Evolutionary conservation across 768 basidiomycete species (phyloP).

Genomic region (Boletus subparvulus): DNA sequence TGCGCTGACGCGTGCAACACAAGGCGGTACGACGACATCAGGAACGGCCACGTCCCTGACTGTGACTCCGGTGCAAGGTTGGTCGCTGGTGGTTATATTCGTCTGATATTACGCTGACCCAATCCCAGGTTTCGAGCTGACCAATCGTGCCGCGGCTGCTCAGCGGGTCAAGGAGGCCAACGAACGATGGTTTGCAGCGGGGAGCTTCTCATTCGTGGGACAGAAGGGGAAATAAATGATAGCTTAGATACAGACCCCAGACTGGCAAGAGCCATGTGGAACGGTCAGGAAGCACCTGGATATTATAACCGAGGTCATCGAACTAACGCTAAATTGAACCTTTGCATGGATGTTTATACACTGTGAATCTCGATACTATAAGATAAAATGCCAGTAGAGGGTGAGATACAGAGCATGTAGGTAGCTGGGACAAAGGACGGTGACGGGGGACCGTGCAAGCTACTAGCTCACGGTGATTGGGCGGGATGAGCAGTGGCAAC

Average conservation of each 20-base stretch:
- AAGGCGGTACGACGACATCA: slow-evolving; percentile 51
- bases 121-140: slow-evolving; percentile 77
- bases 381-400: slow-evolving; percentile 19
- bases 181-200: slow-evolving; percentile 92
- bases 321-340: slow-evolving; percentile 3
- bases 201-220: slow-evolving; percentile 78
- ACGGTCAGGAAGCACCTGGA: background rate
- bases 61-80: slow-evolving; percentile 95
- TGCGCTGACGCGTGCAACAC: slow-evolving; percentile 74
- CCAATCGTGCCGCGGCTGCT: slow-evolving; percentile 85
- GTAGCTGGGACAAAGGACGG: background rate
- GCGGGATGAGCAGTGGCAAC: slow-evolving; percentile 51
- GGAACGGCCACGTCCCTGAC: slow-evolving; percentile 91
- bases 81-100: slow-evolving; percentile 14
- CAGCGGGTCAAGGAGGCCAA: slow-evolving; percentile 93
- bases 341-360: slow-evolving; percentile 17
- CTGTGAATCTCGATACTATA: slow-evolving; percentile 9
- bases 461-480: slow-evolving; percentile 22
- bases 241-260: slow-evolving; percentile 5
- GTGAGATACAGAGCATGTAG: background rate
- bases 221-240: slow-evolving; percentile 42
- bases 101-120: slow-evolving; percentile 13
- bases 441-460: background rate
- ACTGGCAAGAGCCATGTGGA: background rate
- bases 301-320: background rate